A percentile compares a stretch with the other conserved stretches of the same genome.
Evolutionary conservation across 805 yeast genomes (phyloP).

Genomic region (Lachancea waltii): DNA sequence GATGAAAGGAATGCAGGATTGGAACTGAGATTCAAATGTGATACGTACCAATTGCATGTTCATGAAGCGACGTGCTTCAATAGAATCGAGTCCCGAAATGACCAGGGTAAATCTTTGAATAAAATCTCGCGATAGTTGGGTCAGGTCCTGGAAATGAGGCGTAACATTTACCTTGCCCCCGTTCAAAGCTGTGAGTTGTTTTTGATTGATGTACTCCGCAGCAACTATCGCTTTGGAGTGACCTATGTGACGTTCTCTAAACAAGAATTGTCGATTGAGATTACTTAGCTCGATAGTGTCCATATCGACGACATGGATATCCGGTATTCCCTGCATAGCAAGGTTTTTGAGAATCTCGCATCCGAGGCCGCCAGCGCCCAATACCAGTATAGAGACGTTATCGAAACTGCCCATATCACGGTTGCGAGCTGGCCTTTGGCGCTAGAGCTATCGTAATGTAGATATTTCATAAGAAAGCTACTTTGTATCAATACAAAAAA

Average conservation of each 20-base stretch:
- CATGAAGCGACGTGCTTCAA: conserved; percentile 89
- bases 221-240: conserved; percentile 79
- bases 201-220: conserved; percentile 46
- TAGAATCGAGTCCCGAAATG: conserved; percentile 82
- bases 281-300: conserved; percentile 91
- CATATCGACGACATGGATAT: conserved; percentile 79
- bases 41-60: conserved; percentile 61
- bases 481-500: neutral
- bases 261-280: conserved; percentile 84
- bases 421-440: too few species aligned
- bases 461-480: neutral
- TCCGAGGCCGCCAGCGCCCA: conserved; percentile 95
- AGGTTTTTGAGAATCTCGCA: conserved; percentile 82
- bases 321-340: conserved; percentile 64
- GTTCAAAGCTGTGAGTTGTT: conserved; percentile 9
- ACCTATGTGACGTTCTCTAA: conserved; percentile 75
- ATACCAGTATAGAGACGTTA: conserved; percentile 53
- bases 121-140: conserved; percentile 54
- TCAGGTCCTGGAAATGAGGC: conserved; percentile 61
- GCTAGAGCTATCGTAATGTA: too few species aligned
- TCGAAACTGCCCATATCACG: conserved; percentile 5
- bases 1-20: conserved; percentile 55
- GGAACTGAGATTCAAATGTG: conserved; percentile 47
- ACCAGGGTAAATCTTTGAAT: conserved; percentile 65
- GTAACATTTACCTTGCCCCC: conserved; percentile 41